phyloP scores from a whole-genome alignment of 2,329 filamentous ascomycete species.

The Fusarium udum region DNA sequence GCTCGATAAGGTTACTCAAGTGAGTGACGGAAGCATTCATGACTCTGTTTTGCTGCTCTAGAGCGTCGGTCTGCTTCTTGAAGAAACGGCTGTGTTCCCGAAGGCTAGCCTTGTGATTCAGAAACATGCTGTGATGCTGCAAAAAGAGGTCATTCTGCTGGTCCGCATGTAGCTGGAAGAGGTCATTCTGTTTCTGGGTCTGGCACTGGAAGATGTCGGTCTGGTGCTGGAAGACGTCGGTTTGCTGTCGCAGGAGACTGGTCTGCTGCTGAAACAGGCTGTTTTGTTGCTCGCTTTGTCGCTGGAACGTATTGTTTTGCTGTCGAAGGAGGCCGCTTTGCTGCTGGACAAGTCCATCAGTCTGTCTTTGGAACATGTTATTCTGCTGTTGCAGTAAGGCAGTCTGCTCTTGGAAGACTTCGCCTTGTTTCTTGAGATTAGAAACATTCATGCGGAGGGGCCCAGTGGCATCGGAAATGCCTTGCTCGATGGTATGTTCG shows the following conservation, averaged over 20 bases:
- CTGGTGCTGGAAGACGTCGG: not conserved
- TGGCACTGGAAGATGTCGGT: not conserved
- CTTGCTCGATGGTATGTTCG: slow-evolving; percentile 47
- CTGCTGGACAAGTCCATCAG: not conserved
- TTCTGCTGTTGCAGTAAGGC: not conserved
- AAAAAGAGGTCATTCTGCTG: not conserved
- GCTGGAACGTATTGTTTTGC: not conserved
- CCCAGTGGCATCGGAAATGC: slow-evolving; percentile 45
- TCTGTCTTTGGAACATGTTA: not conserved
- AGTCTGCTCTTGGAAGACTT: slow-evolving; percentile 16
- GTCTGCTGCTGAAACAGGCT: not conserved
- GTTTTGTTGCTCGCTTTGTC: not conserved
- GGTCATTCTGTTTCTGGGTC: not conserved
- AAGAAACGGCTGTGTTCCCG: slow-evolving; percentile 17
- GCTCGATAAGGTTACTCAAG: slow-evolving; percentile 35
- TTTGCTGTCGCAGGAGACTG: not conserved
- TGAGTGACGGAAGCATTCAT: slow-evolving; percentile 28
- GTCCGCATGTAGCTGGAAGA: not conserved
- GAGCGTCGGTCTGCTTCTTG: slow-evolving; percentile 15
- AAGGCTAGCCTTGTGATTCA: slow-evolving; percentile 1
- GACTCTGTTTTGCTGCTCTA: slow-evolving; percentile 39
- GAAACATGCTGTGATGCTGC: not conserved
- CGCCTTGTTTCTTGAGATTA: slow-evolving; percentile 39
- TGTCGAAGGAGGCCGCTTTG: not conserved
- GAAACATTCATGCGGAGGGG: slow-evolving; percentile 45